Conservation (phyloP, 176 grass and related monocot species). For the Neostapfia colusana region DNA sequence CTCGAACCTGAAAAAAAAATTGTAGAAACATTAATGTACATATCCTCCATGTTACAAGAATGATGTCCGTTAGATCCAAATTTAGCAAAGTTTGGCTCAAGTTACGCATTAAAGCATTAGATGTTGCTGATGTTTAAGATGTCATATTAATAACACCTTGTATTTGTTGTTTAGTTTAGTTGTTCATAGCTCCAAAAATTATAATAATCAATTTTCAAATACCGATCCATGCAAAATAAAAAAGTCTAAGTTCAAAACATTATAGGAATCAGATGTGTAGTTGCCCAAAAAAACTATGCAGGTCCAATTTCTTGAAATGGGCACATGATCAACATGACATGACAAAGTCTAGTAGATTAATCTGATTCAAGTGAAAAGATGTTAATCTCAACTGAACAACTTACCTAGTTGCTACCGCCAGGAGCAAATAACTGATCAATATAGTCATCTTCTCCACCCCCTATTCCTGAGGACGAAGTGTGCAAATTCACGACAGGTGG, state of each 20-base stretch:
- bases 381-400: no score
- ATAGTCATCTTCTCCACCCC: no score
- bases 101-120: background rate
- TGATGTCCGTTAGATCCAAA: background rate
- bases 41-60: slow-evolving; percentile 2
- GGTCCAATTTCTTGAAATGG: background rate
- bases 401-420: no score
- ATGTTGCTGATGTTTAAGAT: slow-evolving; percentile 8
- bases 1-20: slow-evolving; percentile 76
- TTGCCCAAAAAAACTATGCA: background rate
- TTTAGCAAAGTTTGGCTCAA: slow-evolving; percentile 24
- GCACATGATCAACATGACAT: background rate
- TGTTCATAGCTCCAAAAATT: slow-evolving; percentile 15
- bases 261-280: background rate
- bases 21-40: slow-evolving; percentile 13
- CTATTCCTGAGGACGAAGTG: no score
- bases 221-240: background rate
- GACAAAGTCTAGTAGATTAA: background rate
- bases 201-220: background rate
- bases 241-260: background rate
- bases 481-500: no score
- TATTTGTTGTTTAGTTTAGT: background rate
- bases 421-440: no score
- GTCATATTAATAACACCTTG: slow-evolving; percentile 3
- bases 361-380: no score